Percentiles rank a stretch among this genome's conserved stretches.
These are phyloP conservation scores for Backusella psychrophila DNA, from an alignment of 192 early-diverging fungal genomes.

Conservation along the genomic window DNA sequence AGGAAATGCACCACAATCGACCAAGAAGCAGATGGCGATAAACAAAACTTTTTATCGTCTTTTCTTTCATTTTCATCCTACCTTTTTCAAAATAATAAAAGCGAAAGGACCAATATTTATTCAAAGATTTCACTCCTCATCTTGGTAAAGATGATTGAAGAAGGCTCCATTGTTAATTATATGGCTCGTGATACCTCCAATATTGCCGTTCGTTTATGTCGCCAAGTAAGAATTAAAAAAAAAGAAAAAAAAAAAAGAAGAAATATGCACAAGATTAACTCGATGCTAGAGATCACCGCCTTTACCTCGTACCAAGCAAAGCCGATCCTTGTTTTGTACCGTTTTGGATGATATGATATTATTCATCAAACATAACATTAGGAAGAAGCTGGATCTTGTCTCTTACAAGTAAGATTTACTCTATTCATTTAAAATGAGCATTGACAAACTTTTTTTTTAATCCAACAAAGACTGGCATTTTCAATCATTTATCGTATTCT, in stretches of 20 bases:
- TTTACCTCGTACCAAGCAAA: constrained; percentile 37
- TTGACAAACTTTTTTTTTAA: neutral
- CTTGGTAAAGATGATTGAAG: constrained; percentile 42
- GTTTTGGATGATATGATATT: constrained; percentile 46
- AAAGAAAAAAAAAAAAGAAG: neutral
- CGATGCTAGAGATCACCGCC: constrained; percentile 40
- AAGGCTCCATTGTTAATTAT: constrained; percentile 30
- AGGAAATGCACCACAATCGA: constrained; percentile 17
- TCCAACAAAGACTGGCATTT: constrained; percentile 14
- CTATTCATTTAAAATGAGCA: neutral
- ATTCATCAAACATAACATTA: constrained; percentile 56
- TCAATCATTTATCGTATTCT: constrained; percentile 33
- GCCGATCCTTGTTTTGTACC: constrained; percentile 37
- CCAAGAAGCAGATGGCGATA: neutral
- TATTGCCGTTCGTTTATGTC: constrained; percentile 30
- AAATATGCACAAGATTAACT: too few relatives aligned
- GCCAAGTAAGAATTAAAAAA: constrained; percentile 30
- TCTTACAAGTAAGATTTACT: constrained; percentile 37
- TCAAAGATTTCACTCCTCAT: constrained; percentile 45
- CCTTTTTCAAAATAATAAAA: constrained; percentile 48
- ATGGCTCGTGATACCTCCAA: constrained; percentile 26
- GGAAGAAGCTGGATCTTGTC: constrained; percentile 50
- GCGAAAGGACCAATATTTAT: constrained; percentile 41
- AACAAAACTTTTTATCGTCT: constrained; percentile 26
- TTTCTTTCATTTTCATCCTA: constrained; percentile 52